These are phyloP conservation scores for Anthracocystis panici-leucophaei DNA, from an alignment of 1,284 basidiomycete genomes.

Conservation along the genomic window DNA sequence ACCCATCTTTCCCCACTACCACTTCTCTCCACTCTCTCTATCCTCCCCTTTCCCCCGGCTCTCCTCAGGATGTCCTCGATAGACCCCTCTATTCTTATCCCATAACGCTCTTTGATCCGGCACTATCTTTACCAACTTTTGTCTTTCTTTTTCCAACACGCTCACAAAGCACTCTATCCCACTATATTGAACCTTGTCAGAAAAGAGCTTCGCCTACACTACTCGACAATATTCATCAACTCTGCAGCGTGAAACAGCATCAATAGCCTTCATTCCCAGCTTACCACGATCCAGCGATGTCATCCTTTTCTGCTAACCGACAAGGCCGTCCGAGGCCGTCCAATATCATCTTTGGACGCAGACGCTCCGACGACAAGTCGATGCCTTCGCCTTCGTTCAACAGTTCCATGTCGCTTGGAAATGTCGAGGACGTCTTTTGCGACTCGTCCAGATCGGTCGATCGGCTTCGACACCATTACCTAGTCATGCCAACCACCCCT, in stretches of 20 bases:
- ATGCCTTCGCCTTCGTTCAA: slow-evolving; percentile 54
- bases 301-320: slow-evolving; percentile 39
- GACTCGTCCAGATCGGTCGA: slow-evolving; percentile 35
- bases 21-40: slow-evolving; percentile 1
- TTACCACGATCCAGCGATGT: slow-evolving; percentile 5
- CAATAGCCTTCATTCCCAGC: neutral
- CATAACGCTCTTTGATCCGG: slow-evolving; percentile 15
- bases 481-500: slow-evolving; percentile 30
- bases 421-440: slow-evolving; percentile 45
- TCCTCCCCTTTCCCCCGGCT: neutral
- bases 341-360: slow-evolving; percentile 30
- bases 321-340: slow-evolving; percentile 39
- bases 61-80: neutral
- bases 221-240: neutral
- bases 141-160: slow-evolving; percentile 8
- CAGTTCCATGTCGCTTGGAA: slow-evolving; percentile 44
- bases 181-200: neutral
- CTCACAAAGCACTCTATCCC: neutral
- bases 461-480: slow-evolving; percentile 35
- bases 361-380: slow-evolving; percentile 37
- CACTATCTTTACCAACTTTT: neutral
- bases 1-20: neutral
- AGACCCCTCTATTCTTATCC: neutral
- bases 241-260: neutral
- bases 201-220: neutral